Base-by-base conservation (phyloP, 2,329 filamentous ascomycete genomes). In the Graphilbum fragrans region DNA sequence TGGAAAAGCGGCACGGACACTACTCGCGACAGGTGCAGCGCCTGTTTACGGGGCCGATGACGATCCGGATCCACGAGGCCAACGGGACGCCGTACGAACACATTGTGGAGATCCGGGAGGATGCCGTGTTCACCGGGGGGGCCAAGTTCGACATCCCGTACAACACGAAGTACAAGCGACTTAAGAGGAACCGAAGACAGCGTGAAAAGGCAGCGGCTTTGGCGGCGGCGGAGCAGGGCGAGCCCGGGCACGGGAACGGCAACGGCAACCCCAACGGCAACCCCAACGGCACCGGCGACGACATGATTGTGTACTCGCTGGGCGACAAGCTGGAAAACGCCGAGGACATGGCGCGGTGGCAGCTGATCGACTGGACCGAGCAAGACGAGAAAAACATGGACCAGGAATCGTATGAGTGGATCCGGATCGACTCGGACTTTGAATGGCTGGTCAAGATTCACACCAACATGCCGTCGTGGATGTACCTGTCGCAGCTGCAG, bases 21-120 rank as follows among this genome's bases (percentile, higher is more conserved):
- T 78, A 77, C 43, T 72, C 78, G 16, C 80, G 78, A 14, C 72
- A 77, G 41, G 65, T 86, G 16, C 49, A 52, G 45, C 48, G 48
- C 19, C 43, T 72, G 2, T 96, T 96, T 53, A 92, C 87, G 1
- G 92, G 92, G 0, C 90, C 92, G 0, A 94, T 98, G 85, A 98
- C 92, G 0, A 90, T 98, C 48, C 74, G 92, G 25, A 95, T 98
- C 47, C 92, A 98, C 62, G 92, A 98, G 64, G 92, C 92, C 20
- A 93, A 98, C 55, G 92, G 92, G 10, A 96, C 92, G 0, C 92
- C 92, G 3, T 98, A 98, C 55, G 92, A 98, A 57, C 92, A 98
- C 56, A 95, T 95, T 47, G 81, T 96, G 25, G 86, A 95, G 53
- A 94, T 98, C 56, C 87, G 87, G 45, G 87, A 95, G 50, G 80